These are phyloP conservation scores for Limtongia smithiae DNA, from an alignment of 805 yeast species.

Conservation along the genomic window DNA sequence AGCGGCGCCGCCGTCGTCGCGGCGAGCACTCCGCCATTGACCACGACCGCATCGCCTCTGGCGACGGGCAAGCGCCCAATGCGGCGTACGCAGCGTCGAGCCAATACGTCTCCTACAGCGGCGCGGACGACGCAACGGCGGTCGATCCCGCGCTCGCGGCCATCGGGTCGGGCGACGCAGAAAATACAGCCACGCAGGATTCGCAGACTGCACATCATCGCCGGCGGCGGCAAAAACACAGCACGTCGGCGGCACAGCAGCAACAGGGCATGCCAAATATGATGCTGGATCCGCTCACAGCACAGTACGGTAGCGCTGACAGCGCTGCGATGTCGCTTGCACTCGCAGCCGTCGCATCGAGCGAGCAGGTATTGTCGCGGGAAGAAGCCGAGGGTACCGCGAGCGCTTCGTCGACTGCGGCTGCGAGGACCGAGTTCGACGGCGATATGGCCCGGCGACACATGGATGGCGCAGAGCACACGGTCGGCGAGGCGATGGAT, in stretches of 20 bases:
- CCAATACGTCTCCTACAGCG: neutral
- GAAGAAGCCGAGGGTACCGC: slow-evolving; percentile 23
- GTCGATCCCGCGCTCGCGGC: slow-evolving; percentile 23
- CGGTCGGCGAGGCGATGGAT: neutral
- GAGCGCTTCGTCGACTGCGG: slow-evolving; percentile 21
- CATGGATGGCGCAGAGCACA: no score
- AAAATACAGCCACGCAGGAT: neutral
- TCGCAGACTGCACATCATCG: neutral
- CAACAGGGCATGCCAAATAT: slow-evolving; percentile 2
- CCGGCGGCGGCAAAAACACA: neutral
- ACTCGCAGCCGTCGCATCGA: slow-evolving; percentile 12
- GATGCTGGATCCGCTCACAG: slow-evolving; percentile 7
- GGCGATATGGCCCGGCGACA: neutral
- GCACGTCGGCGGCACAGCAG: neutral
- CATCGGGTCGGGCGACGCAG: slow-evolving; percentile 4
- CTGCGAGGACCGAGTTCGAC: slow-evolving; percentile 11
- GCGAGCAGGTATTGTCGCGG: slow-evolving; percentile 10
- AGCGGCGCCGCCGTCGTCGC: slow-evolving; percentile 8
- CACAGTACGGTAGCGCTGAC: slow-evolving; percentile 8
- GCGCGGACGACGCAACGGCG: neutral
- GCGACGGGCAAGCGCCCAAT: neutral
- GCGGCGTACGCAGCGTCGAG: neutral
- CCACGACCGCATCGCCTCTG: neutral
- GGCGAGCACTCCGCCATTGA: neutral
- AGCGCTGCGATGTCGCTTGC: slow-evolving; percentile 13